Evolutionary conservation across 805 yeast species (phyloP), one percentile per base, ranked within the genome.

Genomic region (Lachancea meyersii): DNA sequence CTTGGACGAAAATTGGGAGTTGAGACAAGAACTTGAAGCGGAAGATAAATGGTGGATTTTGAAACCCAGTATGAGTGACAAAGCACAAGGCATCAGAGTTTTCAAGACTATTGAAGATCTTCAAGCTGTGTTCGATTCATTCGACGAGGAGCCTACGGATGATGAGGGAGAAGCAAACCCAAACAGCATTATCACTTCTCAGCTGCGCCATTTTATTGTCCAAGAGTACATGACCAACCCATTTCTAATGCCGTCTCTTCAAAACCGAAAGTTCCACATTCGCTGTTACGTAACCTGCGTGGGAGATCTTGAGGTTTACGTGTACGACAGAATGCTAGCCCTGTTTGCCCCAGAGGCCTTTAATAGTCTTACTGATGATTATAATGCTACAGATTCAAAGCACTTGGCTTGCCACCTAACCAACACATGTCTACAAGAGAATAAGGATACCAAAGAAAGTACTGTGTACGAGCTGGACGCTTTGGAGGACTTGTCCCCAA

Each of bases 11-110:
- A 80, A 85, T 30, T 89, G 84, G 68, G 98, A 91, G 57, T 69
- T 93, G 38, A 68, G 95, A 45, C 82, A 82, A 40, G 96, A 84
- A 51, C 67, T 93, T 26, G 82, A 80, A 46, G 60, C 63, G 9
- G 46, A 46, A 11, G 53, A 58, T 17, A 77, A 75, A 50, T 76
- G 82, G 36, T 91, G 94, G 89, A 93, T 93, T 30, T 71, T 93
- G 59, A 93, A 93, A 59, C 98, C 98, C 13, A 80, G 95, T 49
- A 88, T 93, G 96, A 84, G 95, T 55, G 98, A 93, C 58, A 82
- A 91, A 58, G 98, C 96, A 9, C 96, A 93, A 60, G 98, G 98
- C 0, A 91, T 93, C 38, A 68, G 96, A 31, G 64, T 93, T 0
- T 93, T 93, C 67, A 72, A 72, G 42, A 80, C 88, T 0, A 70